Percentiles rank a stretch among this genome's conserved stretches.
Evolutionary conservation across 1,284 basidiomycete species (phyloP).

Genomic region (Fistulina hepatica): DNA sequence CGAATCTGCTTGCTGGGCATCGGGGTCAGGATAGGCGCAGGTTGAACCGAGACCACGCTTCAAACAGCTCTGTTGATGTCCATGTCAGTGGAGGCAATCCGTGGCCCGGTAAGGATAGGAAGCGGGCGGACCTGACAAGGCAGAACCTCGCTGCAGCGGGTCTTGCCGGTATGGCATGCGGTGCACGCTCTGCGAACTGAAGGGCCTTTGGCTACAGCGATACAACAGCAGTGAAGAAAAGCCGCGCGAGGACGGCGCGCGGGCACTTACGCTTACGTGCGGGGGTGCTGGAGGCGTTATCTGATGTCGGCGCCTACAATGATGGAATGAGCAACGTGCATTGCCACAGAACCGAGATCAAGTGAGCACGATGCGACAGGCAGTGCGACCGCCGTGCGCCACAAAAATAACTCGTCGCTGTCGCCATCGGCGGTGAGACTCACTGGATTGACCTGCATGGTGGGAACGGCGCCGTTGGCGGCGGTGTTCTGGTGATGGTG

Average conservation of each 20-base stretch:
- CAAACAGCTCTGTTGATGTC: constrained; percentile 50
- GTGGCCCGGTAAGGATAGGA: constrained; percentile 7
- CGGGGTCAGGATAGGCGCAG: constrained; percentile 70
- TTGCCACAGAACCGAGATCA: too few relatives aligned
- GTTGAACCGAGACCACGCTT: constrained; percentile 58
- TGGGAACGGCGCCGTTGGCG: too few relatives aligned
- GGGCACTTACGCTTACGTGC: constrained; percentile 7
- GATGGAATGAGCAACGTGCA: too few relatives aligned
- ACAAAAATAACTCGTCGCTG: too few relatives aligned
- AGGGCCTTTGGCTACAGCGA: constrained; percentile 61
- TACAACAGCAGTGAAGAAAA: too few relatives aligned
- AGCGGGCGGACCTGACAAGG: constrained; percentile 58
- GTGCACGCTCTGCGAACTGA: constrained; percentile 66
- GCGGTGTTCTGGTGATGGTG: too few relatives aligned
- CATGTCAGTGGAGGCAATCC: constrained; percentile 9
- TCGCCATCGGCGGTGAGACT: too few relatives aligned
- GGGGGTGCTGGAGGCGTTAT: not conserved
- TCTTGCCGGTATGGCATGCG: constrained; percentile 73
- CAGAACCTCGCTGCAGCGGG: constrained; percentile 64
- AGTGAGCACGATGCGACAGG: too few relatives aligned
- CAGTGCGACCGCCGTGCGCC: too few relatives aligned
- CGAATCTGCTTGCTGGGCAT: constrained; percentile 40
- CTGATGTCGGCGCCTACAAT: too few relatives aligned
- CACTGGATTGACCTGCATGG: too few relatives aligned
- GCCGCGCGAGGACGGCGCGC: constrained; percentile 5